A percentile compares a stretch with the other conserved stretches of the same genome.
phyloP scores from a whole-genome alignment of 352 stramenopile species.

The Phytophthora gonapodyides region DNA sequence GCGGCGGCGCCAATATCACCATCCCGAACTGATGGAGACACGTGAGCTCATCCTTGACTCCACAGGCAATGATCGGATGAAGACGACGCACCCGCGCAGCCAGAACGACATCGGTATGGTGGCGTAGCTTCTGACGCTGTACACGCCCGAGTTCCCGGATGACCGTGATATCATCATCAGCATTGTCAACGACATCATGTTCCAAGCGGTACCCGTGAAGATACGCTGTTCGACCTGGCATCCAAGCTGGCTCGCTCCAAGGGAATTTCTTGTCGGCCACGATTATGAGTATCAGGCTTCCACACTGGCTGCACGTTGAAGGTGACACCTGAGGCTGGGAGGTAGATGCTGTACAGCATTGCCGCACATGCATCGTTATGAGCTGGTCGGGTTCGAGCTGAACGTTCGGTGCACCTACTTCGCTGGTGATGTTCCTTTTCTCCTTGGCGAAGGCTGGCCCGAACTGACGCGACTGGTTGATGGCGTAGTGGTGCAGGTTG shows the following conservation, averaged over 20 bases:
- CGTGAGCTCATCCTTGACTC: constrained; percentile 94
- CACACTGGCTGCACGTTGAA: no score
- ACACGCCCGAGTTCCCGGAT: constrained; percentile 97
- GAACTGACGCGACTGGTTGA: constrained; percentile 72
- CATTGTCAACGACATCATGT: constrained; percentile 99
- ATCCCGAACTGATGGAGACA: constrained; percentile 94
- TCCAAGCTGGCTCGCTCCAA: constrained; percentile 94
- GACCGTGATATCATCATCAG: constrained; percentile 98
- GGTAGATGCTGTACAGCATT: no score
- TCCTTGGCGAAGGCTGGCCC: constrained; percentile 52
- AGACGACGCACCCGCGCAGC: constrained; percentile 85
- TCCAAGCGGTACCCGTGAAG: constrained; percentile 98
- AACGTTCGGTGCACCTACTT: no score
- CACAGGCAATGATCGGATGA: constrained; percentile 57
- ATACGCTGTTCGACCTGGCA: constrained; percentile 98
- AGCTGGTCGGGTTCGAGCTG: no score
- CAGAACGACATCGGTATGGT: constrained; percentile 99
- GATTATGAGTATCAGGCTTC: no score
- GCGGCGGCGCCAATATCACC: constrained; percentile 63
- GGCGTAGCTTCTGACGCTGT: constrained; percentile 98
- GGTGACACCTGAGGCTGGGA: no score
- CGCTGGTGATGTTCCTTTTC: constrained; percentile 50
- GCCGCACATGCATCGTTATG: no score
- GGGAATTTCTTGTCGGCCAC: constrained; percentile 94
- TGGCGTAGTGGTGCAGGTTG: constrained; percentile 57